phyloP scores from a whole-genome alignment of 2,329 filamentous ascomycete species.

The Cytospora piceae region DNA sequence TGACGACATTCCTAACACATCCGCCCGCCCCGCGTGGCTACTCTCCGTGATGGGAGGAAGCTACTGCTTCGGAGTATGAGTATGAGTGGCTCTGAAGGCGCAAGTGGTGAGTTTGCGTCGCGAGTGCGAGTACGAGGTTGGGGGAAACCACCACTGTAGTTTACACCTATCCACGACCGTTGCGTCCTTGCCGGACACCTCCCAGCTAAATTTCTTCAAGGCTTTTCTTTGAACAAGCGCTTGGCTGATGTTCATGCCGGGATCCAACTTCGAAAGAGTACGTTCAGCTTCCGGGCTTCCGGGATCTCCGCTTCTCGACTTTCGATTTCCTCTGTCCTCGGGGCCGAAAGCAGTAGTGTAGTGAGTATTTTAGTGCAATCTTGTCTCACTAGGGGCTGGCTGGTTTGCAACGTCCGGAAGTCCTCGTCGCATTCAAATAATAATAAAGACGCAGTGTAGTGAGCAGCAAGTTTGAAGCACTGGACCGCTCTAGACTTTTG shows the following conservation, averaged over 20 bases:
- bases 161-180: not conserved
- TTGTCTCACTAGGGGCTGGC: not conserved
- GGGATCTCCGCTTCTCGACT: not conserved
- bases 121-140: not conserved
- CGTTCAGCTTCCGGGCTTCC: not conserved
- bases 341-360: not conserved
- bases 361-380: not conserved
- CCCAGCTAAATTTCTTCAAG: not conserved
- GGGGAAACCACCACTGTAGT: not conserved
- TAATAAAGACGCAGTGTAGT: not conserved
- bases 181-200: not conserved
- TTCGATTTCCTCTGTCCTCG: not conserved
- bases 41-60: not conserved
- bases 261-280: not conserved
- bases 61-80: not conserved
- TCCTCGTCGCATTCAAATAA: not conserved
- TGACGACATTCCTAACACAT: constrained; percentile 1
- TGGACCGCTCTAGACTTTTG: not conserved
- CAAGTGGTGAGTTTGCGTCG: too few species aligned
- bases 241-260: not conserved
- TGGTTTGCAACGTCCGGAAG: not conserved
- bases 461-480: not conserved
- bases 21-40: not conserved
- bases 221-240: not conserved
- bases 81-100: not conserved